phyloP scores from a whole-genome alignment of 345 rosid genomes.

The Lepidium didymum region DNA sequence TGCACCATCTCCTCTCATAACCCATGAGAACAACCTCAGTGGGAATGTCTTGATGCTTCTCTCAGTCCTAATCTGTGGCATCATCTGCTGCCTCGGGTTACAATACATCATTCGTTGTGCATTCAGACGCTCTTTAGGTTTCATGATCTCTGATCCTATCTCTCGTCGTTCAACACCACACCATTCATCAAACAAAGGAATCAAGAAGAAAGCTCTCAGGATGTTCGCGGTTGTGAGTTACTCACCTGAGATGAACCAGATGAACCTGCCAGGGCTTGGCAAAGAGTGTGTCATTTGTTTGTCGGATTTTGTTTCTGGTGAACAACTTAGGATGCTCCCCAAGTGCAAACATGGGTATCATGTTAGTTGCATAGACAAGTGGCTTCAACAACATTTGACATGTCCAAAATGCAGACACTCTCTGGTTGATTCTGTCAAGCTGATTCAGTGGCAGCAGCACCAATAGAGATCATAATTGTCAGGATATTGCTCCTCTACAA shows the following conservation, averaged over 20 bases:
- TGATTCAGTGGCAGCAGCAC: neutral
- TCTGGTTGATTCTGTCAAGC: conserved; percentile 18
- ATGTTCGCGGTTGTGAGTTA: conserved; percentile 42
- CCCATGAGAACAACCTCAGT: conserved; percentile 24
- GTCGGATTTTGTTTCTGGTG: conserved; percentile 39
- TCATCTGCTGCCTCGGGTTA: conserved; percentile 40
- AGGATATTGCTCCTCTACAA: conserved; percentile 27
- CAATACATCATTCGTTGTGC: conserved; percentile 44
- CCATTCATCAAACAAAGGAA: conserved; percentile 29
- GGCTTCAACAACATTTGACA: conserved; percentile 59
- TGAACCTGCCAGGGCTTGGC: conserved; percentile 37
- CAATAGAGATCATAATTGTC: conserved; percentile 11
- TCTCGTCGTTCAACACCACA: conserved; percentile 2
- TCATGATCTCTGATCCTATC: conserved; percentile 25
- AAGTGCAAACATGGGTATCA: conserved; percentile 69
- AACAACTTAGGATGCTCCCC: conserved; percentile 44
- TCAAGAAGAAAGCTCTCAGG: conserved; percentile 36
- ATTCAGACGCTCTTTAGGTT: conserved; percentile 32
- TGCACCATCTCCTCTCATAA: conserved; percentile 20
- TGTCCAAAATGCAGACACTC: conserved; percentile 61
- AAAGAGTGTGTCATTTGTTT: conserved; percentile 55
- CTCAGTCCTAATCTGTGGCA: conserved; percentile 44
- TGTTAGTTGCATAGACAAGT: conserved; percentile 51
- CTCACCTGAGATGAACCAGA: conserved; percentile 31
- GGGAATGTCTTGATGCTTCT: conserved; percentile 40